These are phyloP conservation scores for Chamaecyparis obtusa DNA, from an alignment of 75 land plant genomes.

Conservation along the genomic window DNA sequence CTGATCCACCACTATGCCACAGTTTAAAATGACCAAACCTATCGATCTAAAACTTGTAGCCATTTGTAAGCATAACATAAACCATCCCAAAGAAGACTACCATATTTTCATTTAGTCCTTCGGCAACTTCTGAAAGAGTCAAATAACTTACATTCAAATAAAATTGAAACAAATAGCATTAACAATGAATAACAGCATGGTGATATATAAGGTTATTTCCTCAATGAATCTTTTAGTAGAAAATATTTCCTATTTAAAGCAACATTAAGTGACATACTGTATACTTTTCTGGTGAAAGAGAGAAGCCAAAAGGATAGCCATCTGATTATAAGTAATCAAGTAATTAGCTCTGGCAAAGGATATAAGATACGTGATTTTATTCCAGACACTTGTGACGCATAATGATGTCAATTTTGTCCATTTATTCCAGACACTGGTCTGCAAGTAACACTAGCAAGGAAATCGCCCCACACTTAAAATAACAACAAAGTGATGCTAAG, in stretches of 20 bases:
- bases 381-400: background rate
- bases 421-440: background rate
- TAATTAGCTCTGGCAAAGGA: background rate
- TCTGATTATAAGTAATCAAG: background rate
- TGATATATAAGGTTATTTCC: background rate
- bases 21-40: conserved; percentile 91
- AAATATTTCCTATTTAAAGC: background rate
- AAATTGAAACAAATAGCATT: background rate
- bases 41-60: conserved; percentile 46
- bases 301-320: background rate
- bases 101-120: background rate
- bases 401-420: background rate
- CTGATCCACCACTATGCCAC: conserved; percentile 93
- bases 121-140: background rate
- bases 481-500: background rate
- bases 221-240: background rate
- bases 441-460: background rate
- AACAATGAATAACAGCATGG: background rate
- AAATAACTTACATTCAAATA: conserved; percentile 1
- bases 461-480: background rate
- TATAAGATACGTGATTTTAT: background rate
- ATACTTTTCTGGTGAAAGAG: background rate
- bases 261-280: background rate
- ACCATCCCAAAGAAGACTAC: background rate
- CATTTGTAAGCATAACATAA: background rate